These are phyloP conservation scores for Xylaria curta DNA, from an alignment of 495 filamentous ascomycete genomes.

Conservation along the genomic window DNA sequence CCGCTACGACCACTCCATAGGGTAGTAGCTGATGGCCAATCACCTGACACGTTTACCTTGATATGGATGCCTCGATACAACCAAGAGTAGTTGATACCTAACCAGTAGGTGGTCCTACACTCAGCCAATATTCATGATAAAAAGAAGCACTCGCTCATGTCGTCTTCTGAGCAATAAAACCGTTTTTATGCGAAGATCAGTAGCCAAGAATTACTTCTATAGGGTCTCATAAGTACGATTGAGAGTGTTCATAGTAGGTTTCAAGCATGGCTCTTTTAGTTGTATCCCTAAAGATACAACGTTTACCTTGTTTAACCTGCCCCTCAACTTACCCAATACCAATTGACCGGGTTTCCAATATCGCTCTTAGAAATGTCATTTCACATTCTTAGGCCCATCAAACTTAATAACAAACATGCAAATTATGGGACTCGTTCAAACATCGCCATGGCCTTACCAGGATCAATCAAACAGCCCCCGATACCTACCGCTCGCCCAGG, in stretches of 20 bases:
- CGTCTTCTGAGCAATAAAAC: too few species aligned
- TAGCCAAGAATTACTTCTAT: too few species aligned
- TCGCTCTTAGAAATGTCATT: not conserved
- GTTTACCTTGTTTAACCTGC: not conserved
- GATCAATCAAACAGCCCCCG: not conserved
- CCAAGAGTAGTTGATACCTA: not conserved
- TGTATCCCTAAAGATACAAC: too few species aligned
- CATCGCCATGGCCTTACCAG: not conserved
- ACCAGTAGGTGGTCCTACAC: not conserved
- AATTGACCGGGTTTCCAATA: not conserved
- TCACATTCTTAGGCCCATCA: not conserved
- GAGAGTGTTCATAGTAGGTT: too few species aligned
- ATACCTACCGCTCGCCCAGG: too few species aligned
- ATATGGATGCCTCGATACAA: not conserved
- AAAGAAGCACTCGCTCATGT: too few species aligned
- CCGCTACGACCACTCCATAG: not conserved
- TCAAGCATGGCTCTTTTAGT: too few species aligned
- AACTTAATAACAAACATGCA: not conserved
- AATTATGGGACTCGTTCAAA: not conserved
- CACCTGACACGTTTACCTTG: not conserved
- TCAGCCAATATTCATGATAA: not conserved
- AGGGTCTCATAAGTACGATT: too few species aligned
- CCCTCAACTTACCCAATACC: not conserved
- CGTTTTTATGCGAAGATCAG: too few species aligned
- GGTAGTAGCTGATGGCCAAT: not conserved